Conservation (phyloP, 768 basidiomycete genomes). For the Asterophora parasitica region DNA sequence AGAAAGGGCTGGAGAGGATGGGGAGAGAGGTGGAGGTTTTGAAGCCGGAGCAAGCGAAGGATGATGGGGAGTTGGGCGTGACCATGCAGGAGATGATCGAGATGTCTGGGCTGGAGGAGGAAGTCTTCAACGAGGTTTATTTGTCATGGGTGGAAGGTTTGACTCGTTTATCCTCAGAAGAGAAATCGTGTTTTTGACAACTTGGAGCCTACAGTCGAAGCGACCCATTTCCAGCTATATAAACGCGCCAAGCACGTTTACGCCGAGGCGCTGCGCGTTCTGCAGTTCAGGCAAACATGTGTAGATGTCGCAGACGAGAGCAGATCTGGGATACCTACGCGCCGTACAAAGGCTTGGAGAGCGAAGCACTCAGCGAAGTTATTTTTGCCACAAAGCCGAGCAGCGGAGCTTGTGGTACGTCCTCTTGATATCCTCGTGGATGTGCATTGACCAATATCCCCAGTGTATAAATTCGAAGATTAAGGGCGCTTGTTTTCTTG, state of each 20-base stretch:
- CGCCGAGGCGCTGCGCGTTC: slow-evolving; percentile 75
- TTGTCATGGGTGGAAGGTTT: slow-evolving; percentile 79
- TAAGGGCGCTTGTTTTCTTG: too few species aligned
- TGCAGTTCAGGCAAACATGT: slow-evolving; percentile 70
- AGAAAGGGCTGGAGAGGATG: slow-evolving; percentile 42
- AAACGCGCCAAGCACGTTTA: slow-evolving; percentile 79
- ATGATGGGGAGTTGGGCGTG: slow-evolving; percentile 51
- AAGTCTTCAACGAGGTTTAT: slow-evolving; percentile 61
- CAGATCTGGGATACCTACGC: slow-evolving; percentile 55
- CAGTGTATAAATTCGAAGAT: too few species aligned
- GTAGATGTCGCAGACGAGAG: slow-evolving; percentile 30
- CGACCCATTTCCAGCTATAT: slow-evolving; percentile 77
- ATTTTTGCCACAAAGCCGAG: slow-evolving; percentile 85
- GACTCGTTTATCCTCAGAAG: slow-evolving; percentile 19
- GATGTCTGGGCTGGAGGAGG: slow-evolving; percentile 51
- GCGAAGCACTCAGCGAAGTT: slow-evolving; percentile 54
- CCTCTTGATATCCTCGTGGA: too few species aligned
- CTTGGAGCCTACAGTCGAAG: slow-evolving; percentile 52
- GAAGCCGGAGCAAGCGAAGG: slow-evolving; percentile 33
- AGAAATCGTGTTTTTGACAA: too few species aligned
- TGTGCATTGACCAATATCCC: too few species aligned
- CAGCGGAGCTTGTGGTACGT: slow-evolving; percentile 65
- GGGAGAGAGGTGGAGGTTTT: slow-evolving; percentile 47
- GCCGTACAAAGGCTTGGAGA: slow-evolving; percentile 58
- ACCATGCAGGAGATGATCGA: slow-evolving; percentile 72